Base-by-base conservation (phyloP, 2,329 filamentous ascomycete species). In the Cyphellophora europaea region DNA sequence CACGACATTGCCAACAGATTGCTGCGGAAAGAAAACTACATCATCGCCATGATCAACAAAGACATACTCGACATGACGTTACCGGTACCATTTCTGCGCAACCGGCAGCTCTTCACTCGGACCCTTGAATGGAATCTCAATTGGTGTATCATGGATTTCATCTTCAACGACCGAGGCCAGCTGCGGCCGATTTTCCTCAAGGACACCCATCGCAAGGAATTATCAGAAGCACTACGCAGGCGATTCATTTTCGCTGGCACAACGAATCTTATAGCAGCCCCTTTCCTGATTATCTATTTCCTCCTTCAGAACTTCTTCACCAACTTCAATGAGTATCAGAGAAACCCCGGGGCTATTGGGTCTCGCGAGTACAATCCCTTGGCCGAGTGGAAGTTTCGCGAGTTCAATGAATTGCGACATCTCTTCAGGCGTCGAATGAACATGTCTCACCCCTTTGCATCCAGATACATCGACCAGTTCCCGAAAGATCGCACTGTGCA, bases 31-130 rank as follows among this genome's bases (percentile, higher is more conserved):
- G 89, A 95, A 44, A 98, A 98, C 53, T 98, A 95, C 51, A 74
- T 95, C 43, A 95, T 98, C 50, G 91, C 91, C 4, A 69, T 98
- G 51, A 86, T 96, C 63, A 98, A 98, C 66, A 96, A 98, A 58
- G 91, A 96, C 42, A 76, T 96, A 23, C 61, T 98, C 27, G 80
- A 98, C 53, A 67, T 96, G 30, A 87, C 83, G 0, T 71, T 95
- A 3, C 85, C 86, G 2, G 60, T 98, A 2, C 91, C 91, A 0
- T 88, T 95, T 44, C 52, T 95, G 2, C 74, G 79, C 25, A 78
- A 78, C 28, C 75, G 82, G 14, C 84, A 89, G 44, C 68, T 94
- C 35, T 89, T 95, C 52, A 95, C 91, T 1, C 79, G 81, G 49
- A 93, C 85, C 1, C 70, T 96, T 42, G 82, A 93, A 53, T 95